Evolutionary conservation across 106 monocot species (phyloP).

Genomic region (Dactylorhiza incarnata): DNA sequence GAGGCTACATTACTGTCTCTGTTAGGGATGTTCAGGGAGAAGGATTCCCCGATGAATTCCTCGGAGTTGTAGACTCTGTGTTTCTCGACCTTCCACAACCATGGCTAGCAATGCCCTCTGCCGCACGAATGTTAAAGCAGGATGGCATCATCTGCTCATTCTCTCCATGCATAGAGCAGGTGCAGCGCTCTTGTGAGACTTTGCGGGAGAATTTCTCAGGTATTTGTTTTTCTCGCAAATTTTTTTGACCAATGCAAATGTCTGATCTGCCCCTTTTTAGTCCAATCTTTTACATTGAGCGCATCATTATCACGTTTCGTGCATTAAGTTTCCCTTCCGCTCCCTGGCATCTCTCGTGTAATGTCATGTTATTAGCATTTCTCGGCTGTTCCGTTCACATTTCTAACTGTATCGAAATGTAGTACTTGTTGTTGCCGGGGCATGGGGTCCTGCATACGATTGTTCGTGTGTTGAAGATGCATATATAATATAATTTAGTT

Average conservation of each 20-base stretch:
- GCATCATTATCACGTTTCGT: no score
- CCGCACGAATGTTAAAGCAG: conserved; percentile 61
- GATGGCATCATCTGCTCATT: conserved; percentile 94
- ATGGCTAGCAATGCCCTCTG: conserved; percentile 87
- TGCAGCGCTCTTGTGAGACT: conserved; percentile 81
- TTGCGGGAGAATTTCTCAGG: conserved; percentile 67
- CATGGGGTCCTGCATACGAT: no score
- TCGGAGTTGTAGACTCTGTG: conserved; percentile 55
- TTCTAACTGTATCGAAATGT: no score
- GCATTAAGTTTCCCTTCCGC: no score
- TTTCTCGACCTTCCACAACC: conserved; percentile 99
- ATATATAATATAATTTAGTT: no score
- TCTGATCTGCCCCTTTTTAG: background rate
- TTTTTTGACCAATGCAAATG: background rate
- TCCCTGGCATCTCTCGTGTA: no score
- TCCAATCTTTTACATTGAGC: no score
- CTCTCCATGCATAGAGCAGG: conserved; percentile 99
- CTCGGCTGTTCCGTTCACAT: no score
- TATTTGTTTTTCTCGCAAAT: background rate
- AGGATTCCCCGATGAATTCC: conserved; percentile 83
- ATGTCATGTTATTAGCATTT: no score
- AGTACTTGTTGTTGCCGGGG: no score
- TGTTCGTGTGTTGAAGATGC: no score
- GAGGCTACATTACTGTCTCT: conserved; percentile 64
- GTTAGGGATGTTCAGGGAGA: conserved; percentile 92